A percentile compares a stretch with the other conserved stretches of the same genome.
These are phyloP conservation scores for Cryptococcus wingfieldii DNA, from an alignment of 1,284 basidiomycete species.

Conservation along the genomic window DNA sequence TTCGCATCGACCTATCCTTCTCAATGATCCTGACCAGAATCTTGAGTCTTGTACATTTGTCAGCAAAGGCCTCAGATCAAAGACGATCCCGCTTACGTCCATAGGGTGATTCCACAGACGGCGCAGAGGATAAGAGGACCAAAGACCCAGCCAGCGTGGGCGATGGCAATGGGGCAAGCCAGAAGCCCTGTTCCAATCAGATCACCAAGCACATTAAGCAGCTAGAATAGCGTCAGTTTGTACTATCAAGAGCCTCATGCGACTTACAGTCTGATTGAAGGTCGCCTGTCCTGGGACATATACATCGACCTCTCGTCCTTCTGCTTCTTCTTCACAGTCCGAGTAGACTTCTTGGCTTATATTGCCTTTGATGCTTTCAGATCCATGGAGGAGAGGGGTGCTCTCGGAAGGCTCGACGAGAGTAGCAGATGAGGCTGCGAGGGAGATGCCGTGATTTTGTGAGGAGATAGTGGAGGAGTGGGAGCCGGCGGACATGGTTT, in stretches of 20 bases:
- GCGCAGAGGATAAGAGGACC: constrained; percentile 67
- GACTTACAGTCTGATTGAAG: constrained; percentile 69
- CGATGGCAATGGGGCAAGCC: constrained; percentile 79
- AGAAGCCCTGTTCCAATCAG: constrained; percentile 82
- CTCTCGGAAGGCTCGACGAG: constrained; percentile 8
- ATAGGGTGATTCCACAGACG: constrained; percentile 73
- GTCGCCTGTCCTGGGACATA: constrained; percentile 60
- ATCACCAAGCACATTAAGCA: constrained; percentile 81
- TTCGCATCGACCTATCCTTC: constrained; percentile 38
- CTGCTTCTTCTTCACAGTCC: constrained; percentile 13
- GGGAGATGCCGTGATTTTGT: neutral
- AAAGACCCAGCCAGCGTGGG: constrained; percentile 77
- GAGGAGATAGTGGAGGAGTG: neutral
- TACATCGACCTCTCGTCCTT: constrained; percentile 31
- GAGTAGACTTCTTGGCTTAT: neutral
- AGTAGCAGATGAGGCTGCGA: constrained; percentile 10
- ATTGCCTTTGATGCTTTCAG: neutral
- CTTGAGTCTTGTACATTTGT: constrained; percentile 30
- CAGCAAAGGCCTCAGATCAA: neutral
- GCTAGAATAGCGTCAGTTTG: constrained; percentile 47
- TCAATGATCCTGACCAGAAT: constrained; percentile 43
- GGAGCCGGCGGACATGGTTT: neutral
- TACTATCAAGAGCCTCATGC: neutral
- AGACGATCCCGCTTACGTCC: constrained; percentile 61
- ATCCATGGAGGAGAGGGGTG: constrained; percentile 1